phyloP scores from a whole-genome alignment of 2,329 filamentous ascomycete genomes.

The Diaporthe sp. region DNA sequence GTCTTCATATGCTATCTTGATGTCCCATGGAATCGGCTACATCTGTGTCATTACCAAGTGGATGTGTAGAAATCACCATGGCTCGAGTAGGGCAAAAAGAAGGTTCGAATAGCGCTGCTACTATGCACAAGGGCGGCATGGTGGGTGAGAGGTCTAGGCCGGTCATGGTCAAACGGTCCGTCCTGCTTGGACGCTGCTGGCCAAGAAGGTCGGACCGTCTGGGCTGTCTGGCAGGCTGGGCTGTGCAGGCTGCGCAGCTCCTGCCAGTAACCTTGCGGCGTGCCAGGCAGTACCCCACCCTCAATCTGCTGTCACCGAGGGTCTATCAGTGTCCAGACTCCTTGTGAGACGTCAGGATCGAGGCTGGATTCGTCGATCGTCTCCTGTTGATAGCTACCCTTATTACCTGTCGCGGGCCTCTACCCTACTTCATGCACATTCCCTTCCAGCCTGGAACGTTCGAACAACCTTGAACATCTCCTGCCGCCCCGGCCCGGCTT shows the following conservation, averaged over 20 bases:
- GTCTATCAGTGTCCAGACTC: slow-evolving; percentile 36
- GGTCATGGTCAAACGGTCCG: slow-evolving; percentile 14
- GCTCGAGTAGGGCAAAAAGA: too few relatives aligned
- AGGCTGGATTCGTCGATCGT: slow-evolving; percentile 37
- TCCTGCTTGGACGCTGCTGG: slow-evolving; percentile 9
- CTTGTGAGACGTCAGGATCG: slow-evolving; percentile 39
- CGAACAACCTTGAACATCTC: slow-evolving; percentile 19
- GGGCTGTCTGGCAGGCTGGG: slow-evolving; percentile 19
- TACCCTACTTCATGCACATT: slow-evolving; percentile 22
- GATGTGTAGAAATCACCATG: neutral
- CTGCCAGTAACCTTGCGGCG: slow-evolving; percentile 11
- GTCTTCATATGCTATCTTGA: neutral
- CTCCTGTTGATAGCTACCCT: slow-evolving; percentile 34
- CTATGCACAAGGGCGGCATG: neutral
- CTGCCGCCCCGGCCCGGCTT: neutral
- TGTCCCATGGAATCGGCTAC: too few relatives aligned
- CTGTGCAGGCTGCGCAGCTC: neutral
- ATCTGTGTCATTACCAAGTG: neutral
- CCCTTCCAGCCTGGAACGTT: slow-evolving; percentile 26
- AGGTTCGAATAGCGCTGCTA: neutral
- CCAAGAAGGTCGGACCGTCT: slow-evolving; percentile 3
- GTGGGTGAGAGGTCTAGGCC: slow-evolving; percentile 12
- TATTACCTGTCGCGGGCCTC: slow-evolving; percentile 24
- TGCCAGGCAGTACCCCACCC: slow-evolving; percentile 20
- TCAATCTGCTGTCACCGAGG: slow-evolving; percentile 31